Percentiles rank a stretch among this genome's conserved stretches.
Evolutionary conservation across 202 grass and related monocot genomes (phyloP).

Genomic region (Miscanthus sacchariflorus): DNA sequence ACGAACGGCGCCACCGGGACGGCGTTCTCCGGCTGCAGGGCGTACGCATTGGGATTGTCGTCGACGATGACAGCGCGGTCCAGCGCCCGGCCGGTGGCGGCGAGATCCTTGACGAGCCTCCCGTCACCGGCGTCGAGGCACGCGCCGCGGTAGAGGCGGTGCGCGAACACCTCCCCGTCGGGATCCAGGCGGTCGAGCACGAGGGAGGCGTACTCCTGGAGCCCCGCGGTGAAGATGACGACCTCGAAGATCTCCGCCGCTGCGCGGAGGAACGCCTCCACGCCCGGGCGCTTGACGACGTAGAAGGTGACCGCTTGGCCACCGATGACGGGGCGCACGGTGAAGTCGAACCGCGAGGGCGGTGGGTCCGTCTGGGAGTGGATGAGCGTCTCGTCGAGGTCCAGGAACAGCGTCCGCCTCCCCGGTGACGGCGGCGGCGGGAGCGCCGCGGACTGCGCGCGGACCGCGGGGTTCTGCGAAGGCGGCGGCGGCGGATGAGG

Average conservation of each 20-base stretch:
- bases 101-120: slow-evolving; percentile 77
- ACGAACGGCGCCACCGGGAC: slow-evolving; percentile 72
- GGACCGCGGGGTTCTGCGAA: background rate
- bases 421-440: slow-evolving; percentile 38
- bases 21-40: slow-evolving; percentile 81
- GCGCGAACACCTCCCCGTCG: slow-evolving; percentile 48
- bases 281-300: slow-evolving; percentile 82
- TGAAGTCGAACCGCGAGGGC: slow-evolving; percentile 73
- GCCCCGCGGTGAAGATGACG: slow-evolving; percentile 80
- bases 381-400: slow-evolving; percentile 81
- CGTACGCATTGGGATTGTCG: slow-evolving; percentile 89
- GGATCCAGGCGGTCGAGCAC: slow-evolving; percentile 76
- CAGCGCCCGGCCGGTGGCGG: slow-evolving; percentile 59
- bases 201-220: slow-evolving; percentile 76
- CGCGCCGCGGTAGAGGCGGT: slow-evolving; percentile 68
- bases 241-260: slow-evolving; percentile 66
- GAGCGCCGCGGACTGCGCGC: slow-evolving; percentile 33
- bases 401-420: slow-evolving; percentile 71
- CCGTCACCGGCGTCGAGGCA: slow-evolving; percentile 67
- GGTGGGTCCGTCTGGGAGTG: slow-evolving; percentile 74
- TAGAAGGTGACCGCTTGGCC: slow-evolving; percentile 86
- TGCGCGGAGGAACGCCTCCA: slow-evolving; percentile 71
- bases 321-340: slow-evolving; percentile 74
- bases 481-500: background rate
- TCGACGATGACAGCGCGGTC: slow-evolving; percentile 77